A percentile compares a stretch with the other conserved stretches of the same genome.
These are phyloP conservation scores for Climacium dendroides DNA, from an alignment of 225 moss, liverwort and hornwort species.

Conservation along the genomic window DNA sequence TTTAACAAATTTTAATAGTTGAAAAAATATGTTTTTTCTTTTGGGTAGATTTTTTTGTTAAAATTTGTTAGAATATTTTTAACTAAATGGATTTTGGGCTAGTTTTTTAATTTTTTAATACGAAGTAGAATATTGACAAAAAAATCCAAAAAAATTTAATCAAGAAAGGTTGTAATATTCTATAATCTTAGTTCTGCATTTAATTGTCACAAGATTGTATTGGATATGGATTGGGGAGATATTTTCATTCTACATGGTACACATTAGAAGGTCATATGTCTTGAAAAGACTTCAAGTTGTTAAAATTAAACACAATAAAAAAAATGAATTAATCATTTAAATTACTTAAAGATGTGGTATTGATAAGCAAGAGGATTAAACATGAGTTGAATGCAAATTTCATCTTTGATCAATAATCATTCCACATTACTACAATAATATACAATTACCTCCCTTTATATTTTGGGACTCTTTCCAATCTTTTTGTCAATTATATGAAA, in stretches of 20 bases:
- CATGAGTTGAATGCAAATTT: background rate
- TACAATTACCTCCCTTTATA: background rate
- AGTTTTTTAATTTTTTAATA: too few relatives aligned
- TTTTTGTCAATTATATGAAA: background rate
- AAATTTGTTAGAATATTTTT: rapidly evolving
- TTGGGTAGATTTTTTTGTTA: rapidly evolving
- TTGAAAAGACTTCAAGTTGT: background rate
- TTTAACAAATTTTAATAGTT: too few relatives aligned
- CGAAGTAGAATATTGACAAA: background rate
- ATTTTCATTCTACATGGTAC: too few relatives aligned
- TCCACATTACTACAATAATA: background rate
- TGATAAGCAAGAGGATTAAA: background rate
- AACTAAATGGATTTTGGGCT: rapidly evolving
- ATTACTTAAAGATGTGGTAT: background rate
- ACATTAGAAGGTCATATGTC: background rate
- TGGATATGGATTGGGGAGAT: background rate
- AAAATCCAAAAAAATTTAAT: background rate
- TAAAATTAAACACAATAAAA: background rate
- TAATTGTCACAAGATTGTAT: background rate
- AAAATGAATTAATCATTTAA: background rate
- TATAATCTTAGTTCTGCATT: background rate
- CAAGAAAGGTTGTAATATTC: background rate
- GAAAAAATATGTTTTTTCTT: rapidly evolving
- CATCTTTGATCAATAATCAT: background rate
- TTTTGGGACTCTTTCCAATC: background rate